Base-by-base conservation (phyloP, 805 yeast species). In the Cyberlindnera maritima region DNA sequence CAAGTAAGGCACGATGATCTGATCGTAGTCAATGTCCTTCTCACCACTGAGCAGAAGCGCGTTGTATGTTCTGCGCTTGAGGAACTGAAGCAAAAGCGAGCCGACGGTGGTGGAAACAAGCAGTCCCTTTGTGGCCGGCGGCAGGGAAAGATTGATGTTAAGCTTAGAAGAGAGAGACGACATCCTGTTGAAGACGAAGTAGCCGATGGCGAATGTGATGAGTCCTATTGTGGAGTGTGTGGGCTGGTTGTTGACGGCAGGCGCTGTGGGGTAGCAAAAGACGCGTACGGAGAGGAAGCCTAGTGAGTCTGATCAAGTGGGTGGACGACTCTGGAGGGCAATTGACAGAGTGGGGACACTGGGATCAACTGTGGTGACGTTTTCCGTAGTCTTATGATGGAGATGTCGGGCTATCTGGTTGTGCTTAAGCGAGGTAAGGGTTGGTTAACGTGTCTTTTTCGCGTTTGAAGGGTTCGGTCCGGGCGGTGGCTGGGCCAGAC, bases 1-100 rank as follows among this genome's bases (percentile, higher is more conserved):
- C 36, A 85, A 56, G 33, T 67, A 67, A 1, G 87, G 89, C 7
- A 81, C 75, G 17, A 70, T 61, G 28, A 83, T 67, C 26, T 70
- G 69, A 37, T 68, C 68, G 48, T 72, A 69, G n/a, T 57, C 49
- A 19, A 66, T 46, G 21, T 60, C 58, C 6, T 60, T 48, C 23
- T 54, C 53, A 10, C 60, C 63, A 2, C 38, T 37, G 14, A 50
- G 40, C 11, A 55, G 41, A 13, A 61, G 43, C 4, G 43, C 41
- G 36, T 63, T 59, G 52, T 62, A 77, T 3, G 65, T 48, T 42
- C 62, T 67, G 17, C 66, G 56, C 56, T 79, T 76, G 32, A 79
- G 57, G 21, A 67, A 50, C 17, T 74, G 70, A 2, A 81, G 64
- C 11, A 72, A 41, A 2, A 64, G 34, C 0, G 85, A 72, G 5